Base-by-base conservation (phyloP, 352 stramenopile species). In the Phytopythium kandeliae region DNA sequence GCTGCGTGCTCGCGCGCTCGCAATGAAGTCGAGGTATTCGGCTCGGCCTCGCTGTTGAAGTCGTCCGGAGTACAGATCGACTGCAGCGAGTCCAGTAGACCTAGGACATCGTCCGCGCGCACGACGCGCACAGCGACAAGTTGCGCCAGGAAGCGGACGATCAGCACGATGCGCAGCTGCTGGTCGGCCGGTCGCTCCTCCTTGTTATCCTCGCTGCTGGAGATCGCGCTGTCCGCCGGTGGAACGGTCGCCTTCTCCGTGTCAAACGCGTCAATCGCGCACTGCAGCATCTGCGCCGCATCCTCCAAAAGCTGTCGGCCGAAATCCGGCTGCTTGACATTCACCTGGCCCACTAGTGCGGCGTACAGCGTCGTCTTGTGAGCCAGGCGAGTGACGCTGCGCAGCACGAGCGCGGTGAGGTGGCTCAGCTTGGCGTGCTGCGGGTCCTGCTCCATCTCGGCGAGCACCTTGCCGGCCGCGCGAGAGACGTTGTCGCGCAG, bases 341-440 rank as follows among this genome's bases (percentile, higher is more conserved):
- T 86, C 51, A 90, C 69, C n/a, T 88, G 71, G 4, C 69, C 80
- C 4, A 72, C 69, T 22, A 92, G 58, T 41, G 84, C 72, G 3
- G 78, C 78, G 47, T 88, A 88, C 31, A 86, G 62, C 51, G 71
- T 61, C 19, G 78, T 90, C 67, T 92, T 92, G 62, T 84, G 74
- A 22, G 73, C 67, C 57, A 89, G 48, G 5, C 72, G 74, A 13
- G 68, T 55, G 0, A 63, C 77, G 4, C 67, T 71, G 21, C 75
- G 80, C 55, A 89, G 63, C 38, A 86, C 57, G 8, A 90, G 62
- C 37, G 65, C 60, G 4, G 66, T 55, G n/a, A 90, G 55, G 42
- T 86, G 73, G 26, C 63, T 63, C 15, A 78, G 60, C 54, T 87
- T 89, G 46, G 85, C 65, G 22, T 67, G 63, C 31, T 85, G 65